phyloP scores from a whole-genome alignment of 2,329 filamentous ascomycete genomes.

The Trichoderma sp. region DNA sequence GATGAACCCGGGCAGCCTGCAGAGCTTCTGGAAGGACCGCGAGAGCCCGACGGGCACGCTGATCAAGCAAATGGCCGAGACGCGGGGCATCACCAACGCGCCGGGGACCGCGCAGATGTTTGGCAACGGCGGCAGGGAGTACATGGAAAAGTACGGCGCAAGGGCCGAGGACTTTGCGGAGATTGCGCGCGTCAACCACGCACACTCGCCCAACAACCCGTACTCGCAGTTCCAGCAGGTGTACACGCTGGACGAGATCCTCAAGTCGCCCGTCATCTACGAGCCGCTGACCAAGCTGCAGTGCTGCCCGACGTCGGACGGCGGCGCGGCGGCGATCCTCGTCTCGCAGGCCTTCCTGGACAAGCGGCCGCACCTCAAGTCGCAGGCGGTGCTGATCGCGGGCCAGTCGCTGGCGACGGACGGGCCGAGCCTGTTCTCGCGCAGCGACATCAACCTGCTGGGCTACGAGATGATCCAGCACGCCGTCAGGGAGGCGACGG shows the following conservation, averaged over 20 bases:
- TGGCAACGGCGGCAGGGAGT: conserved; percentile 89
- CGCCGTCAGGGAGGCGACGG: conserved; percentile 71
- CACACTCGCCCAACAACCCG: conserved; percentile 87
- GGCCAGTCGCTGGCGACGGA: conserved; percentile 90
- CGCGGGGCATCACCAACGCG: conserved; percentile 77
- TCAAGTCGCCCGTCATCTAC: conserved; percentile 76
- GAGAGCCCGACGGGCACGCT: conserved; percentile 77
- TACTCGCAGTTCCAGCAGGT: conserved; percentile 98
- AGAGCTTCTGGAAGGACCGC: conserved; percentile 83
- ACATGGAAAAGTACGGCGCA: conserved; percentile 94
- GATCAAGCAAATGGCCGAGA: conserved; percentile 78
- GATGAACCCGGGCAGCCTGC: conserved; percentile 91
- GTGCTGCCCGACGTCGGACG: conserved; percentile 96
- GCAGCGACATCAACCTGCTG: conserved; percentile 82
- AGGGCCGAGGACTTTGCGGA: conserved; percentile 87
- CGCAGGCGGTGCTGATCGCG: conserved; percentile 84
- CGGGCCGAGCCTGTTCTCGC: conserved; percentile 75
- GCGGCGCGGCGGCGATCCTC: conserved; percentile 83
- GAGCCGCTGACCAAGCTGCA: conserved; percentile 95
- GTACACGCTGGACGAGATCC: conserved; percentile 83
- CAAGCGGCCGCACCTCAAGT: conserved; percentile 77
- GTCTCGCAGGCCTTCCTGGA: conserved; percentile 90
- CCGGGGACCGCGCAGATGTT: conserved; percentile 92
- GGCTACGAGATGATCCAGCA: conserved; percentile 82
- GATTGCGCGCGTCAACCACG: conserved; percentile 90